Evolutionary conservation across 345 rosid species (phyloP).

Genomic region (Jatropha curcas): DNA sequence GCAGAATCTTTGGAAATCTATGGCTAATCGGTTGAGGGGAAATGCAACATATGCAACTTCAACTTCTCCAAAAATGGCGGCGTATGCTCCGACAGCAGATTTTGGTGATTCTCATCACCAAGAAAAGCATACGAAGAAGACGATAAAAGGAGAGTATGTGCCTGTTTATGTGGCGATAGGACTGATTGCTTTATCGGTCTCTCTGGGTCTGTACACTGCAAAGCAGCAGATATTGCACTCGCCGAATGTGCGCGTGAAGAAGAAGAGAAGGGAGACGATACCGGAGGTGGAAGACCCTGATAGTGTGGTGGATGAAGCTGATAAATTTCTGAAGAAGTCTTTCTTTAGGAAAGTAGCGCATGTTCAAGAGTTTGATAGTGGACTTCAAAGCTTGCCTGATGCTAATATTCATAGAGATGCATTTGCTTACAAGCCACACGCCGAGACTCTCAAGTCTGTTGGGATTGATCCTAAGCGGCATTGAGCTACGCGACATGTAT

Average conservation of each 20-base stretch:
- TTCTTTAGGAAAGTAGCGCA: slow-evolving; percentile 78
- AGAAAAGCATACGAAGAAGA: background rate
- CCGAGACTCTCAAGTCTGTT: slow-evolving; percentile 54
- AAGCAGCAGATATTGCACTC: slow-evolving; percentile 56
- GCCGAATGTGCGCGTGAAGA: slow-evolving; percentile 62
- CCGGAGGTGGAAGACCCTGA: slow-evolving; percentile 81
- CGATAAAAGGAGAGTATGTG: slow-evolving; percentile 13
- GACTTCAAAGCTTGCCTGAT: slow-evolving; percentile 24
- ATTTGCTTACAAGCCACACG: slow-evolving; percentile 36
- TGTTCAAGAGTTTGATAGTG: slow-evolving; percentile 45
- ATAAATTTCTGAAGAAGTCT: slow-evolving; percentile 45
- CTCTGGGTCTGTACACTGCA: slow-evolving; percentile 58
- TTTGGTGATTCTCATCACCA: background rate
- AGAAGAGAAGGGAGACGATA: slow-evolving; percentile 67
- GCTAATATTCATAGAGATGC: slow-evolving; percentile 40
- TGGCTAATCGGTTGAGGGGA: slow-evolving; percentile 3
- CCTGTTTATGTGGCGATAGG: slow-evolving; percentile 19
- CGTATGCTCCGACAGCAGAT: slow-evolving; percentile 13
- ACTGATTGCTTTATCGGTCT: slow-evolving; percentile 4
- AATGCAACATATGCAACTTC: slow-evolving; percentile 13
- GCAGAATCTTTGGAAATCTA: slow-evolving; percentile 4
- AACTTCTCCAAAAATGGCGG: slow-evolving; percentile 11
- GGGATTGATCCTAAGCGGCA: slow-evolving; percentile 49
- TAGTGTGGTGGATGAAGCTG: slow-evolving; percentile 43
- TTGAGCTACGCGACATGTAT: too few species aligned